phyloP scores from a whole-genome alignment of 2,329 filamentous ascomycete species.

The Ciborinia camelliae region DNA sequence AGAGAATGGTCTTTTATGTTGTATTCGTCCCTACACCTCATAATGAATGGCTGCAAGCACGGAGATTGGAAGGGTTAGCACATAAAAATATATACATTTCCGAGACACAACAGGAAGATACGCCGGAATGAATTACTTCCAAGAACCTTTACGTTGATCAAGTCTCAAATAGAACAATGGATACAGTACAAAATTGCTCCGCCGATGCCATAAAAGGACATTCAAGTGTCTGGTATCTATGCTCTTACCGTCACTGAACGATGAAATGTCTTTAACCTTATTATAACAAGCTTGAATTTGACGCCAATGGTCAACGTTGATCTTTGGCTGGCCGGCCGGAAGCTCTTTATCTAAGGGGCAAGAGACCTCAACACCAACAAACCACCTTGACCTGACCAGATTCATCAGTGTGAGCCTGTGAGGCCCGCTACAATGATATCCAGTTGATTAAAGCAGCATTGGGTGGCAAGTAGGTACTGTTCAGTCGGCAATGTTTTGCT shows the following conservation, averaged over 20 bases:
- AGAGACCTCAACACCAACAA: not conserved
- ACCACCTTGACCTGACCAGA: not conserved
- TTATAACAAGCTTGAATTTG: not conserved
- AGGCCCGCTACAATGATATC: not conserved
- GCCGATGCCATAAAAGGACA: not conserved
- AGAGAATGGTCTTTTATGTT: not conserved
- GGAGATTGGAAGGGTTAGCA: not conserved
- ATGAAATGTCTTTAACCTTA: not conserved
- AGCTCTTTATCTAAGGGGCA: not conserved
- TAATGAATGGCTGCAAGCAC: not conserved
- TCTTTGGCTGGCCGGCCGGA: not conserved
- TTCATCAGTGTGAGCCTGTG: not conserved
- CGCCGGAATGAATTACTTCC: not conserved
- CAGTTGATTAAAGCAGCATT: slow-evolving; percentile 11
- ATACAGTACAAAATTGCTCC: not conserved
- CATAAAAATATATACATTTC: not conserved
- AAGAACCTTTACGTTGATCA: not conserved
- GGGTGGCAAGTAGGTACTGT: slow-evolving; percentile 11
- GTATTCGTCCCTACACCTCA: not conserved
- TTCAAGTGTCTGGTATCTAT: not conserved
- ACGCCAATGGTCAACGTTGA: not conserved
- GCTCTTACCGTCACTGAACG: slow-evolving; percentile 1
- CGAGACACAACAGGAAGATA: not conserved
- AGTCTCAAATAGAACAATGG: not conserved
- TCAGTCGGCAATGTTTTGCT: not conserved